phyloP scores from a whole-genome alignment of 768 basidiomycete genomes.

The Gelatoporia subvermispora region DNA sequence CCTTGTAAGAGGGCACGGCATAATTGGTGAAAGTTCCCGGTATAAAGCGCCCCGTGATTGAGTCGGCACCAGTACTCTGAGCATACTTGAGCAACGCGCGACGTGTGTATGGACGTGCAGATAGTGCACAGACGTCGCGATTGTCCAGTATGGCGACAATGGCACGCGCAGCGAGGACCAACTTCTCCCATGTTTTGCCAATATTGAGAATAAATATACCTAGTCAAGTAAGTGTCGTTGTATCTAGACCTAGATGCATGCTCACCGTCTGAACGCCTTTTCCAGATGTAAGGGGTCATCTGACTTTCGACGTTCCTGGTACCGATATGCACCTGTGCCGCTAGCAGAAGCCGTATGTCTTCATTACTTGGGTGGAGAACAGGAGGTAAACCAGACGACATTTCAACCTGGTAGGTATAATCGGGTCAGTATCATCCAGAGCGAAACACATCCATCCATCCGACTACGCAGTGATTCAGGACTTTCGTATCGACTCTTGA shows the following conservation, averaged over 20 bases:
- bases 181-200: slow-evolving; percentile 99
- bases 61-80: slow-evolving; percentile 95
- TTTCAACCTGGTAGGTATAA: slow-evolving; percentile 32
- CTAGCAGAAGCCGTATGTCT: slow-evolving; percentile 92
- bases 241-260: slow-evolving; percentile 4
- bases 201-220: slow-evolving; percentile 97
- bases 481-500: slow-evolving; percentile 27
- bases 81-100: slow-evolving; percentile 99
- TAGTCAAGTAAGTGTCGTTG: slow-evolving; percentile 27
- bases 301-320: slow-evolving; percentile 99
- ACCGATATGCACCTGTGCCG: slow-evolving; percentile 95
- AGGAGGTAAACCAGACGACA: slow-evolving; percentile 91
- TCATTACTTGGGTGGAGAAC: slow-evolving; percentile 93
- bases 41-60: slow-evolving; percentile 98
- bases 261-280: slow-evolving; percentile 91
- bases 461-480: slow-evolving; percentile 18
- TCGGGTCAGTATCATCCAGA: slow-evolving; percentile 32
- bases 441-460: slow-evolving; percentile 28
- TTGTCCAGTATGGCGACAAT: slow-evolving; percentile 98
- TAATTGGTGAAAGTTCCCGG: slow-evolving; percentile 99
- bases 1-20: slow-evolving; percentile 99
- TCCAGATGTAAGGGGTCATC: slow-evolving; percentile 98
- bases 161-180: slow-evolving; percentile 95
- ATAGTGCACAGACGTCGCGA: slow-evolving; percentile 96
- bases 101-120: slow-evolving; percentile 97